Conservation (phyloP, 2,329 filamentous ascomycete genomes). For the Fusarium protoensiforme region DNA sequence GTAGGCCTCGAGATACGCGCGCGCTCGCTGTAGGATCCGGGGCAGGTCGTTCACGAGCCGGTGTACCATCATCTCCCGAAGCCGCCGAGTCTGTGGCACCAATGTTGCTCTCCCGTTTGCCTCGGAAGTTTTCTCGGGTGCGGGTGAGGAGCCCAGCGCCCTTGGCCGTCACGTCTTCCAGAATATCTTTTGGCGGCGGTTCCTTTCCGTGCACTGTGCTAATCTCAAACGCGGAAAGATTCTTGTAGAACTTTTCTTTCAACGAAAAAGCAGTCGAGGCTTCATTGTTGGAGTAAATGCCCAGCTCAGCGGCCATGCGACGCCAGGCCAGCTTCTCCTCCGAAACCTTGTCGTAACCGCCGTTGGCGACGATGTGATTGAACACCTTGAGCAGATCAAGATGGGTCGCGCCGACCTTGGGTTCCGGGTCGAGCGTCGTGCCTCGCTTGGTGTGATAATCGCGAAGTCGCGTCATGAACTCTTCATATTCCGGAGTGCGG, state of each 20-base stretch:
- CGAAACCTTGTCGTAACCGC: conserved; percentile 87
- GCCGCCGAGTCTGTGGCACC: conserved; percentile 67
- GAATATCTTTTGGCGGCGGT: conserved; percentile 86
- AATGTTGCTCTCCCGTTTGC: conserved; percentile 60
- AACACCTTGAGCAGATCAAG: conserved; percentile 84
- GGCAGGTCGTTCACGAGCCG: conserved; percentile 62
- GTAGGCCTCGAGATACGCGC: conserved; percentile 72
- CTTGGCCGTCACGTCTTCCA: conserved; percentile 89
- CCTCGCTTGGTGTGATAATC: conserved; percentile 83
- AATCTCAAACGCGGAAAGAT: conserved; percentile 89
- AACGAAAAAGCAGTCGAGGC: conserved; percentile 86
- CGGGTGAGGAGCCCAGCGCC: conserved; percentile 82
- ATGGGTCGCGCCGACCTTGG: conserved; percentile 80
- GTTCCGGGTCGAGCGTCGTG: conserved; percentile 81
- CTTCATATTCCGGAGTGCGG: conserved; percentile 76
- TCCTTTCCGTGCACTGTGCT: conserved; percentile 80
- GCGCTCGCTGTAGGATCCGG: conserved; percentile 65
- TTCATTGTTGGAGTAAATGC: conserved; percentile 78
- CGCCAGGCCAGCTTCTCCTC: conserved; percentile 89
- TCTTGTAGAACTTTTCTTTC: conserved; percentile 91
- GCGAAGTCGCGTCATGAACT: conserved; percentile 79
- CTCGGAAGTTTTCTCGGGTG: conserved; percentile 79
- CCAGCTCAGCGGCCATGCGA: conserved; percentile 79
- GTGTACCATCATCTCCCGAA: conserved; percentile 70
- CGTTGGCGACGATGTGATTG: conserved; percentile 78